A percentile compares a stretch with the other conserved stretches of the same genome.
Conservation (phyloP, 169 alveolate genomes). For the Plasmodium coatneyi region DNA sequence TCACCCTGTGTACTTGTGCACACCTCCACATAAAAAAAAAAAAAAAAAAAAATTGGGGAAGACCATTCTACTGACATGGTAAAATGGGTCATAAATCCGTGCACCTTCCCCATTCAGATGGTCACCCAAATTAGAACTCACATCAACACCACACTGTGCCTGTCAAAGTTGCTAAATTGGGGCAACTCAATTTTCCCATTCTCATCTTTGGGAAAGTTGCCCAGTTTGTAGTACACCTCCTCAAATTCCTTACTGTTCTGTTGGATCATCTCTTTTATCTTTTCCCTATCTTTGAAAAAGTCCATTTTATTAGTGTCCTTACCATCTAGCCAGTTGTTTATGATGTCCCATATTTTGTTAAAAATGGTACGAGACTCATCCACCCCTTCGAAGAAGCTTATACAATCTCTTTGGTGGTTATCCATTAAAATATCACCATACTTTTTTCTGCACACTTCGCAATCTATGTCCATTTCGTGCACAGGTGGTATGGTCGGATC, state of each 20-base stretch:
- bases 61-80: background rate
- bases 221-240: slow-evolving; percentile 38
- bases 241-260: slow-evolving; percentile 22
- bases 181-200: slow-evolving; percentile 66
- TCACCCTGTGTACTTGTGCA: background rate
- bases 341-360: slow-evolving; percentile 19
- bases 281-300: background rate
- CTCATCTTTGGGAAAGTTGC: slow-evolving; percentile 40
- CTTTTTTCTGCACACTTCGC: slow-evolving; percentile 43
- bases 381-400: slow-evolving; percentile 46
- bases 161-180: slow-evolving; percentile 5
- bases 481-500: slow-evolving; percentile 24
- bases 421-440: slow-evolving; percentile 72
- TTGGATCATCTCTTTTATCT: background rate
- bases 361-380: slow-evolving; percentile 47
- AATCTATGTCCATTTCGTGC: slow-evolving; percentile 41
- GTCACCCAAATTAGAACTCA: background rate
- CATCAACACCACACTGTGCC: slow-evolving; percentile 8
- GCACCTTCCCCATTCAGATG: background rate
- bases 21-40: background rate
- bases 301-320: slow-evolving; percentile 41
- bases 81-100: background rate
- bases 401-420: slow-evolving; percentile 16
- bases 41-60: background rate
- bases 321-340: slow-evolving; percentile 56